These are phyloP conservation scores for Alternaria metachromatica DNA, from an alignment of 2,329 filamentous ascomycete species.

Conservation along the genomic window DNA sequence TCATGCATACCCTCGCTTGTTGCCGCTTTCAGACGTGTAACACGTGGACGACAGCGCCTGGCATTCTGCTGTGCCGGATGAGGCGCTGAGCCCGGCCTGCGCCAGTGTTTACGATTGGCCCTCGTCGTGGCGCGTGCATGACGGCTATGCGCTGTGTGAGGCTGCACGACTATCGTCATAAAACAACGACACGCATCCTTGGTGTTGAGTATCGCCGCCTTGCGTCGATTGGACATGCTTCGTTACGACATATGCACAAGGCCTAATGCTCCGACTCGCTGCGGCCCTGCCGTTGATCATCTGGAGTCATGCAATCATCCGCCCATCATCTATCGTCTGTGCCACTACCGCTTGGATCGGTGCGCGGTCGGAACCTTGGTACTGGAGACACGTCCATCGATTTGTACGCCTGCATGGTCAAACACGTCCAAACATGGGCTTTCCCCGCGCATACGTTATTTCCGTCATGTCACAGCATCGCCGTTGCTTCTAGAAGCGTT, in stretches of 20 bases:
- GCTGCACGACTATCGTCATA: constrained; percentile 9
- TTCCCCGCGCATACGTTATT: constrained; percentile 11
- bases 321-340: constrained; percentile 9
- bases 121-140: constrained; percentile 1
- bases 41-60: constrained; percentile 28
- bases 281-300: background rate
- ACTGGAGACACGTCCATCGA: constrained; percentile 9
- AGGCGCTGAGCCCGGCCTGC: constrained; percentile 11
- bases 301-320: constrained; percentile 4
- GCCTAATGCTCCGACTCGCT: constrained; percentile 4
- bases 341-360: constrained; percentile 11
- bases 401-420: constrained; percentile 9
- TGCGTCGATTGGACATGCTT: background rate
- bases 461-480: constrained; percentile 18
- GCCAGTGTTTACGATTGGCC: constrained; percentile 9
- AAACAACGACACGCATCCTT: background rate
- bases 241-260: constrained; percentile 2
- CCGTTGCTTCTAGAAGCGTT: constrained; percentile 26
- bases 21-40: constrained; percentile 19
- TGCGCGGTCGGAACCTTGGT: constrained; percentile 7
- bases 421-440: constrained; percentile 10
- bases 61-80: constrained; percentile 6
- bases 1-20: constrained; percentile 20
- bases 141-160: background rate
- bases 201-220: constrained; percentile 1